phyloP scores from a whole-genome alignment of 2,329 filamentous ascomycete species.

The Microsporum canis region DNA sequence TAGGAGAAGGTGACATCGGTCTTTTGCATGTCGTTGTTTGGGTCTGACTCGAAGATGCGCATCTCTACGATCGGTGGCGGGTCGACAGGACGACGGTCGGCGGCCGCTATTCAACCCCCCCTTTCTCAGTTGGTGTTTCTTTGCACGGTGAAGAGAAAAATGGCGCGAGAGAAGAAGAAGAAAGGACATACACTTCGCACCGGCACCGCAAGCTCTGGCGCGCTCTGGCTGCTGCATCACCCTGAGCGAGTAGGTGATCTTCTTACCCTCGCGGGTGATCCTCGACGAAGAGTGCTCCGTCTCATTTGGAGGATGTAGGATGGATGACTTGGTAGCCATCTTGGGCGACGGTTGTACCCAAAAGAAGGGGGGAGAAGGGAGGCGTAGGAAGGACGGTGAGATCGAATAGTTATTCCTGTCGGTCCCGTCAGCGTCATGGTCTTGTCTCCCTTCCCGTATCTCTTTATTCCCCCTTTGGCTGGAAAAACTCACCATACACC shows the following conservation, averaged over 20 bases:
- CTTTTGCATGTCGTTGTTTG: constrained; percentile 44
- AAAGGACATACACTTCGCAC: constrained; percentile 65
- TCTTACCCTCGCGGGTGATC: constrained; percentile 62
- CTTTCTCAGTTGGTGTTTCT: neutral
- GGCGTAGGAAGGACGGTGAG: neutral
- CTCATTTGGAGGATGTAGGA: constrained; percentile 41
- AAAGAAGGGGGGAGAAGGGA: neutral
- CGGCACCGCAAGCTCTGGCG: constrained; percentile 86
- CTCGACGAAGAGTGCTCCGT: constrained; percentile 43
- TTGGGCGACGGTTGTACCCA: constrained; percentile 22
- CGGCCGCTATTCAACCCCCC: constrained; percentile 48
- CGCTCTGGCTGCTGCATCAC: constrained; percentile 92
- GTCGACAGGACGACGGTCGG: constrained; percentile 84
- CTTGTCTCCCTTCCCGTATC: neutral
- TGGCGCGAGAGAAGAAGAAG: neutral
- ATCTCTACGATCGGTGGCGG: constrained; percentile 90
- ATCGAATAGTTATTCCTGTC: neutral
- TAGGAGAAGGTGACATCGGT: constrained; percentile 77
- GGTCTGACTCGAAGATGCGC: constrained; percentile 60
- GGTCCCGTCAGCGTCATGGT: neutral
- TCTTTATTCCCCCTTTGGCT: too few species aligned
- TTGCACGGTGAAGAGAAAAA: neutral
- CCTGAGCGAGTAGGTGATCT: constrained; percentile 66
- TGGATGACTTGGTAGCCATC: constrained; percentile 34
- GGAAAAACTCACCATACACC: neutral